Conservation (phyloP, 768 basidiomycete genomes). For the Agaricus blazei region DNA sequence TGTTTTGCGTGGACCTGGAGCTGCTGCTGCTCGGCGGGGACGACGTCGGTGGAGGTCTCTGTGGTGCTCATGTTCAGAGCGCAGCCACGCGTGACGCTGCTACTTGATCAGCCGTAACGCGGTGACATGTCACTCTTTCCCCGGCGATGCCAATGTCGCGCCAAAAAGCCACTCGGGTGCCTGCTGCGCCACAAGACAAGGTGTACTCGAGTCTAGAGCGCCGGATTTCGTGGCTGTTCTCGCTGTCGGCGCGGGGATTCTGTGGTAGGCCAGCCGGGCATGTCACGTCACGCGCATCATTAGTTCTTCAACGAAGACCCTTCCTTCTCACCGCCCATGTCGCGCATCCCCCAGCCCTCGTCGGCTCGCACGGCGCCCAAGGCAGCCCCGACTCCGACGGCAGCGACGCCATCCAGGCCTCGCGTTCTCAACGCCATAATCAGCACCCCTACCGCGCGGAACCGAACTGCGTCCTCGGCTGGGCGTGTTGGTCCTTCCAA, state of each 20-base stretch:
- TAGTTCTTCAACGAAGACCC: background rate
- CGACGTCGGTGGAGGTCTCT: conserved; percentile 6
- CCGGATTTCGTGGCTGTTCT: no score
- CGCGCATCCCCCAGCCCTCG: conserved; percentile 14
- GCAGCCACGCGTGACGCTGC: background rate
- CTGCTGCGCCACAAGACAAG: no score
- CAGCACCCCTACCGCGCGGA: conserved; percentile 8
- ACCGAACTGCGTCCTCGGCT: conserved; percentile 15
- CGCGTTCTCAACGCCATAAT: conserved; percentile 9
- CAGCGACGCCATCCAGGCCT: conserved; percentile 13
- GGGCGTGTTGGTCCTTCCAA: conserved; percentile 8
- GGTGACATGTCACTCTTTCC: conserved; percentile 1
- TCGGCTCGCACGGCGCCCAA: conserved; percentile 12
- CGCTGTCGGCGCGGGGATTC: no score
- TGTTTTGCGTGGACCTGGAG: conserved; percentile 8
- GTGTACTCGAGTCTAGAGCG: no score
- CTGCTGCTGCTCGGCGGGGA: conserved; percentile 4
- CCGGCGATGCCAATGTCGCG: background rate
- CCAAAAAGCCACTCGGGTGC: no score
- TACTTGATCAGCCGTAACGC: background rate
- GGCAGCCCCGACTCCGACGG: conserved; percentile 7
- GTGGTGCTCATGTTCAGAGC: conserved; percentile 7
- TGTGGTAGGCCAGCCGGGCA: no score
- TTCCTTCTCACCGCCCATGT: conserved; percentile 9
- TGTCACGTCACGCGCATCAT: no score